These are phyloP conservation scores for Vanrija sp. DNA, from an alignment of 1,284 basidiomycete genomes.

Conservation along the genomic window DNA sequence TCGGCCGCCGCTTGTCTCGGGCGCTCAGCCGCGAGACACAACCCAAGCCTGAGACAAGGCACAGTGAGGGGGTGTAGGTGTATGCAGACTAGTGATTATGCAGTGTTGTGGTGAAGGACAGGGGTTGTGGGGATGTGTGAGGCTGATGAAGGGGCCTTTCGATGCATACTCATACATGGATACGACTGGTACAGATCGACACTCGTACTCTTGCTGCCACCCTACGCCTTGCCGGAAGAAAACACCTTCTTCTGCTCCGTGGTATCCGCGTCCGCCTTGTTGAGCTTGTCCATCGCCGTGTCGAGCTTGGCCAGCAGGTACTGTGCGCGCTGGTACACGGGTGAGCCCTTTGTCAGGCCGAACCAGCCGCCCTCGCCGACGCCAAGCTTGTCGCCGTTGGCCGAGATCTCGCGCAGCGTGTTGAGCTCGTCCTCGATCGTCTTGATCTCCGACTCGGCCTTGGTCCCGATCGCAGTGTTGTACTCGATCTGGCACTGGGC, in stretches of 20 bases:
- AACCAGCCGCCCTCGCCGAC: conserved; percentile 21
- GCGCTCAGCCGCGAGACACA: too few species aligned
- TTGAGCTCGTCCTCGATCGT: conserved; percentile 72
- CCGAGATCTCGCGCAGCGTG: conserved; percentile 59
- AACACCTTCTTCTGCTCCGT: conserved; percentile 62
- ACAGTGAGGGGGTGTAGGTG: too few species aligned
- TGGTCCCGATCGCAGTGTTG: conserved; percentile 68
- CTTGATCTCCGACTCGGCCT: conserved; percentile 63
- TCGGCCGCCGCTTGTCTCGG: too few species aligned
- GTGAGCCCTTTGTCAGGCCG: conserved; percentile 53
- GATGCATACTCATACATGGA: too few species aligned
- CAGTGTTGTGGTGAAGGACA: too few species aligned
- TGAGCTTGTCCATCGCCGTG: conserved; percentile 63
- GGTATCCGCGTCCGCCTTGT: conserved; percentile 65
- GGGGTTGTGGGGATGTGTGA: too few species aligned
- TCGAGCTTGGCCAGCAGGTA: conserved; percentile 74
- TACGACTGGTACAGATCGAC: background rate
- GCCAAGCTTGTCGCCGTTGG: conserved; percentile 38
- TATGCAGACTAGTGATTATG: too few species aligned
- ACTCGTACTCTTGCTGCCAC: background rate
- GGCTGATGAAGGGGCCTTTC: too few species aligned
- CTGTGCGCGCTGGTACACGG: conserved; percentile 60
- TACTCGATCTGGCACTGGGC: conserved; percentile 76
- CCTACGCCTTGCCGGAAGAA: background rate
- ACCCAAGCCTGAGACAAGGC: too few species aligned